These are phyloP conservation scores for Hyaloscypha hepaticicola DNA, from an alignment of 495 filamentous ascomycete species.

Conservation along the genomic window DNA sequence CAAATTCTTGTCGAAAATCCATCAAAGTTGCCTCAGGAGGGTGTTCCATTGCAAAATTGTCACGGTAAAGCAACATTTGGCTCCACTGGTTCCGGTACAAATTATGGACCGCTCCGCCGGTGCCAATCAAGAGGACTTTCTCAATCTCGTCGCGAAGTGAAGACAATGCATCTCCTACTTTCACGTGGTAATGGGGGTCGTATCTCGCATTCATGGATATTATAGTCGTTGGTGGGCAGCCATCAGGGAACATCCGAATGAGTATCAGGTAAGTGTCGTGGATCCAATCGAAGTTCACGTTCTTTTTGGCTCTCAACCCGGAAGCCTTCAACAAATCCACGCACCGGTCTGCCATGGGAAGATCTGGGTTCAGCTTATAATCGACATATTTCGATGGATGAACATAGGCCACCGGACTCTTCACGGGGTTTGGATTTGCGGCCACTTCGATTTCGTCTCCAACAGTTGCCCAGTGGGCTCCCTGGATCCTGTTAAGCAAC, in stretches of 20 bases:
- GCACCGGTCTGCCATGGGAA: conserved; percentile 45
- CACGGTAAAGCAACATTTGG: conserved; percentile 56
- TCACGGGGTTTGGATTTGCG: conserved; percentile 53
- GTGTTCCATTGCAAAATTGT: conserved; percentile 55
- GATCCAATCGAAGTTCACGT: conserved; percentile 59
- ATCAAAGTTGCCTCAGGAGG: conserved; percentile 55
- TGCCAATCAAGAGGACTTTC: conserved; percentile 56
- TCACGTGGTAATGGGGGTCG: conserved; percentile 61
- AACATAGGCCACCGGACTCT: conserved; percentile 59
- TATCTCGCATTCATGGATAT: conserved; percentile 57
- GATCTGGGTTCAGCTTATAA: conserved; percentile 56
- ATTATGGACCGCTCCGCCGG: conserved; percentile 63
- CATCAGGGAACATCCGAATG: conserved; percentile 60
- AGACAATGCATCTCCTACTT: conserved; percentile 51
- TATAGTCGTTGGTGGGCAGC: conserved; percentile 57
- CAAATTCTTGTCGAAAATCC: conserved; percentile 60
- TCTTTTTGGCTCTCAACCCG: conserved; percentile 50
- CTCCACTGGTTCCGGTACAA: conserved; percentile 62
- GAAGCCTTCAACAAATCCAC: conserved; percentile 43
- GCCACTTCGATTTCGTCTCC: conserved; percentile 52
- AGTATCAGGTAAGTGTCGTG: conserved; percentile 65
- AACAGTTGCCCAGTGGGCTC: conserved; percentile 59
- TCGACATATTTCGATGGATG: conserved; percentile 56
- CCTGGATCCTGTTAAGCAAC: conserved; percentile 36
- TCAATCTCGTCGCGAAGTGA: conserved; percentile 43